A percentile compares a stretch with the other conserved stretches of the same genome.
phyloP scores from a whole-genome alignment of 2,329 filamentous ascomycete species.

The Penicillium sp. region DNA sequence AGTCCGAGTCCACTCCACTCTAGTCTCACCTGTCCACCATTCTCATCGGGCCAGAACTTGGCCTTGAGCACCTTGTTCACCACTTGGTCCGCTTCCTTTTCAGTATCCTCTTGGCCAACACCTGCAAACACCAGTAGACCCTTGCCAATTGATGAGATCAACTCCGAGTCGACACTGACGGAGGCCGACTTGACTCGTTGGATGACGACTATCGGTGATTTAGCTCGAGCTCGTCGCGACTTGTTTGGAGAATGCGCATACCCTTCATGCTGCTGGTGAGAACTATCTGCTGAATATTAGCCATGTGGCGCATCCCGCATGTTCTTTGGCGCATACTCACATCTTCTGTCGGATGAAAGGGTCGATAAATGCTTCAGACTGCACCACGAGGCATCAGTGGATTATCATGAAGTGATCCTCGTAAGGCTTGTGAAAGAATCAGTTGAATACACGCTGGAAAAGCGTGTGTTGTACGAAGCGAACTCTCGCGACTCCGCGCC shows the following conservation, averaged over 20 bases:
- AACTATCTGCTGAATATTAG: constrained; percentile 1
- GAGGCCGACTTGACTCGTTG: constrained; percentile 94
- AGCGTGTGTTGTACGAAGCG: neutral
- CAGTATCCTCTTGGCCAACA: constrained; percentile 83
- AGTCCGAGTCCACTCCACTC: neutral
- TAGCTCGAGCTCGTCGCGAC: constrained; percentile 1
- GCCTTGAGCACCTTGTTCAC: constrained; percentile 85
- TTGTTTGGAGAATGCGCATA: neutral
- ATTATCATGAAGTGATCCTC: neutral
- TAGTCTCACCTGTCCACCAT: constrained; percentile 59
- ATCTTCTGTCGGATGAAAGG: neutral
- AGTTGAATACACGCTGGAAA: neutral
- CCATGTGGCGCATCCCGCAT: constrained; percentile 2
- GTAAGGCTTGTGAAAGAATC: neutral
- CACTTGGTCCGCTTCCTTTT: constrained; percentile 80
- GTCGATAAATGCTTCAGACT: neutral
- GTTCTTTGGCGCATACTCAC: neutral
- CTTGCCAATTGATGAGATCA: constrained; percentile 87
- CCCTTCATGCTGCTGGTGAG: constrained; percentile 9
- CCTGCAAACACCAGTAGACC: constrained; percentile 90
- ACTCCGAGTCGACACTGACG: constrained; percentile 86
- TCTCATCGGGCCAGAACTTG: constrained; percentile 85
- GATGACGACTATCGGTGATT: constrained; percentile 67
- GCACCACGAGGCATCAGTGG: neutral
- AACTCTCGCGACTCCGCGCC: neutral